Percentiles rank a stretch among this genome's conserved stretches.
Evolutionary conservation across 2,329 filamentous ascomycete genomes (phyloP).

Genomic region (Orbilia blumenaviensis): DNA sequence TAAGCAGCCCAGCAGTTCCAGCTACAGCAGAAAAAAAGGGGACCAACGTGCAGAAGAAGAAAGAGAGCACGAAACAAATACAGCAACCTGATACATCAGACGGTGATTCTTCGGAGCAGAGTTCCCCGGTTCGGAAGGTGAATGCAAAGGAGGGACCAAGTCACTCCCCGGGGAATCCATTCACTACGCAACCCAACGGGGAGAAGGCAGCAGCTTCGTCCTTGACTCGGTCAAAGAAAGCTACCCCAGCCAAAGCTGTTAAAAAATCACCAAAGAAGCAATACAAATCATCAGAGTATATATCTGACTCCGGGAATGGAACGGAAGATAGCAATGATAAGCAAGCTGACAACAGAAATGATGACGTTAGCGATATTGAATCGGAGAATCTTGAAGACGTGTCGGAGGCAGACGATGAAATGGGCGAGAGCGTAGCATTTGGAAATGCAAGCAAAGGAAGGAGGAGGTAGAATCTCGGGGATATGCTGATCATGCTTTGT

Average conservation of each 20-base stretch:
- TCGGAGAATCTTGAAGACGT: neutral
- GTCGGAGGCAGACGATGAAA: constrained; percentile 29
- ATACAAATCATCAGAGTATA: neutral
- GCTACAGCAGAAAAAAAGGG: neutral
- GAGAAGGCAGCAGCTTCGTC: neutral
- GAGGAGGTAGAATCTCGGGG: constrained; percentile 11
- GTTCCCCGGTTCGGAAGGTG: neutral
- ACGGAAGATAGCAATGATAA: neutral
- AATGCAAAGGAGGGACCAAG: neutral
- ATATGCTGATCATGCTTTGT: neutral
- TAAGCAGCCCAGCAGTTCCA: neutral
- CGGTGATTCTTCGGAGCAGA: neutral
- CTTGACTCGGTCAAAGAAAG: neutral
- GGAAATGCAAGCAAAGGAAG: constrained; percentile 14
- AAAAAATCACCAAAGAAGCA: constrained; percentile 13
- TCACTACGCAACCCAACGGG: neutral
- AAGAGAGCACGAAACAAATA: neutral
- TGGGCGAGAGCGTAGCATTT: constrained; percentile 34
- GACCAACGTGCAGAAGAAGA: neutral
- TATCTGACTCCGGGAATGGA: neutral
- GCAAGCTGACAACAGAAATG: neutral
- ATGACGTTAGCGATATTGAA: neutral
- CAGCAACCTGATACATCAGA: neutral
- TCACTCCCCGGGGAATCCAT: constrained; percentile 34
- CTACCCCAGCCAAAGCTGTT: neutral